Base-by-base conservation (phyloP, 2,329 filamentous ascomycete genomes). In the Alternaria atra region DNA sequence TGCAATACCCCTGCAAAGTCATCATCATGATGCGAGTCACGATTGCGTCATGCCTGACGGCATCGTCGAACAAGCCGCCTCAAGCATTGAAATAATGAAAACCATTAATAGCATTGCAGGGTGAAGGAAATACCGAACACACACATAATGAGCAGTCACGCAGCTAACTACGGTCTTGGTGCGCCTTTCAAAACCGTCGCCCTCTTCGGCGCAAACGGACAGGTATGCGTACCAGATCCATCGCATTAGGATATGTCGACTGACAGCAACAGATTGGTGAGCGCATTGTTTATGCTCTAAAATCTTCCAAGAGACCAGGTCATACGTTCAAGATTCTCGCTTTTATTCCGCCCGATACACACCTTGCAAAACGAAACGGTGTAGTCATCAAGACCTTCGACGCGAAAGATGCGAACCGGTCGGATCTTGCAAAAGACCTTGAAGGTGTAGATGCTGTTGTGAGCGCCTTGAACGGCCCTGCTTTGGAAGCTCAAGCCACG, bases 401-500 rank as follows among this genome's bases (percentile, higher is more conserved):
- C 9, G 27, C 29, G 6, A 8, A 53, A 32, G 15, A 30, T 9
- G 34, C 15, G 6, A 9, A 30, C 6, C 5, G 55, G 61, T 3
- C 52, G 64, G 32, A 35, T 2, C 46, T 74, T 5, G 60, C 58
- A 1, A 20, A 61, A 2, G 43, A 52, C 4, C 52, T 74, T 6
- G 32, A 54, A 39, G 69, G 66, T 1, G 68, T 71, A 6, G 67
- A 74, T 42, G 68, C 60, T 2, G 59, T 73, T 0, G 52, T 76
- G 27, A 72, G 65, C 54, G 66, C 70, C 0, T 51, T 77, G 25
- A 71, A 67, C 35, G 69, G 69, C 0, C 60, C 65, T 25, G 66
- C 58, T 0, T 48, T 74, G 9, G 47, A 65, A 17, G 48, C 57
- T 3, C 69, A 75, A 47, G 37, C 47, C 6, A 56, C 47, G 2